Evolutionary conservation across 768 basidiomycete species (phyloP), one percentile per base, ranked within the genome.

Genomic region (Chlorophyllum brunneum): DNA sequence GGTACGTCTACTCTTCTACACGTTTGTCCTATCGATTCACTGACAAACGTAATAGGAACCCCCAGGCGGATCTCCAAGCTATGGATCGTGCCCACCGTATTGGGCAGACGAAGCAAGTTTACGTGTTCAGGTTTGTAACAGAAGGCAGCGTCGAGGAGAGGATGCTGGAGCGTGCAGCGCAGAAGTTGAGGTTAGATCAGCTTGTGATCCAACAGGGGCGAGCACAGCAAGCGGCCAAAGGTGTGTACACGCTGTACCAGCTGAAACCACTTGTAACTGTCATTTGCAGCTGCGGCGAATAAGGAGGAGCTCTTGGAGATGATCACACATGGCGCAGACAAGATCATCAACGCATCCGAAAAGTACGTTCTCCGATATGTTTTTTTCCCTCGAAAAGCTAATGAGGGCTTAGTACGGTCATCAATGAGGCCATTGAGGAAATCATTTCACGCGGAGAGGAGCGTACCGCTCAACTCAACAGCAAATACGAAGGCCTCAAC

Each of bases 51-150:
- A 27, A n/a, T 58, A 92, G 88, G 93, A 99, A 98, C 67, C 95
- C 97, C 1, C 97, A 99, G 71, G 97, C 95, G 2, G 97, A 99
- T 73, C 70, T 99, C 40, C 97, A 99, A 66, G 97, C 97, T 4
- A 98, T 97, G 95, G 94, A 98, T 63, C 89, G 93, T 52, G 95
- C 95, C 0, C 94, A 95, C 71, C 89, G 93, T 51, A 95, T 95
- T 56, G 94, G 94, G 2, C 94, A 98, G 70, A 95, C 91, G 39
- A 98, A 95, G 70, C 94, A 98, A 68, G 95, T 97, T 16, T 95
- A 93, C 61, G 95, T 97, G 4, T 98, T 92, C 75, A 75, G 95
- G n/a, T 95, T 97, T 67, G 87, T 97, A 60, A 95, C 95, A 0
- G 92, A 95, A 70, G 90, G 88, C 41, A 94, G 92, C 51, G 95